These are phyloP conservation scores for Hypoxylon fuscum DNA, from an alignment of 495 filamentous ascomycete genomes.

Conservation along the genomic window DNA sequence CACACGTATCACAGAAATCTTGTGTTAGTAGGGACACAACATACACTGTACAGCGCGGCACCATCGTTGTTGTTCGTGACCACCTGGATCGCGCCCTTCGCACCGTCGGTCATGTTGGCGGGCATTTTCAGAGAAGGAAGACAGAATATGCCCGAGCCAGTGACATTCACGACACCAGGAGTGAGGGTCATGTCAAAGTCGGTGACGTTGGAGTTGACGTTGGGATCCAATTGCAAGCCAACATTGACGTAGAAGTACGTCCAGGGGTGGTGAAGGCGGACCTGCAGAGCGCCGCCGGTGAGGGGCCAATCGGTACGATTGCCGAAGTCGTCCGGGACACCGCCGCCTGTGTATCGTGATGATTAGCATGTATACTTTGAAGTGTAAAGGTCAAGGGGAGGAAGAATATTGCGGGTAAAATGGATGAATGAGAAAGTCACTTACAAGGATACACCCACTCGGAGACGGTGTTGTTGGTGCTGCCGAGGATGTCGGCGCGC, in stretches of 20 bases:
- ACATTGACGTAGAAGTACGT: constrained; percentile 70
- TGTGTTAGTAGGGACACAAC: constrained; percentile 32
- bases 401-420: too few relatives aligned
- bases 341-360: constrained; percentile 56
- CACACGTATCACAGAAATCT: constrained; percentile 17
- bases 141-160: constrained; percentile 69
- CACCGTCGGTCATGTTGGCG: constrained; percentile 58
- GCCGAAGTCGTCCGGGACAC: constrained; percentile 56
- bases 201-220: constrained; percentile 50
- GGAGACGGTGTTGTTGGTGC: constrained; percentile 45
- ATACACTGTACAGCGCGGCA: constrained; percentile 67
- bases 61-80: constrained; percentile 61
- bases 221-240: constrained; percentile 67
- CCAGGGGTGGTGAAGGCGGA: constrained; percentile 63
- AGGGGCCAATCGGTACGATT: constrained; percentile 72
- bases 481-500: constrained; percentile 61
- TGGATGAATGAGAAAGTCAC: constrained; percentile 29
- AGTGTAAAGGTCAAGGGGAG: not conserved
- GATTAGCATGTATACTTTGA: constrained; percentile 1
- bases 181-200: constrained; percentile 69
- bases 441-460: constrained; percentile 70
- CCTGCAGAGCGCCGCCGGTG: constrained; percentile 60
- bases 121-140: constrained; percentile 59
- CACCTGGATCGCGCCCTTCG: constrained; percentile 63
- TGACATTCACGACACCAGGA: constrained; percentile 62